Base-by-base conservation (phyloP, 75 land plant genomes). In the Adiantum capillusveneris region DNA sequence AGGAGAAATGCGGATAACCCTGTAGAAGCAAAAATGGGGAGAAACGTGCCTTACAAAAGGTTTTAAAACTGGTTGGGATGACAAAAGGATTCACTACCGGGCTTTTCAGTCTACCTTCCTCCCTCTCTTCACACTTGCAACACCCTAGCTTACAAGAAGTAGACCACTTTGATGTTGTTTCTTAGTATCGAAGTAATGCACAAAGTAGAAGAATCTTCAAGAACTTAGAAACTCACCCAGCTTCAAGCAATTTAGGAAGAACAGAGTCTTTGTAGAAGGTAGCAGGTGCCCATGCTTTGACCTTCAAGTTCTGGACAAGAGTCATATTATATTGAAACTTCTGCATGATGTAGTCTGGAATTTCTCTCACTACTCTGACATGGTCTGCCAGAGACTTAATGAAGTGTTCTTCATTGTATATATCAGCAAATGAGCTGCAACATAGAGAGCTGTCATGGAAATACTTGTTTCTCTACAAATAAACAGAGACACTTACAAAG, bases 361-460 rank as follows among this genome's bases (percentile, higher is more conserved):
- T 77, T 43, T 86, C 63, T 44, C 57, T 81, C 46, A 86, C 75
- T 9, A 94, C 69, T 66, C 82, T 79, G 13, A 94, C 96, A 57
- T 81, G 54, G 37, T 73, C 56, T 57, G 65, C 55, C 3, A 94
- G 79, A 16, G 78, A 49, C n/a, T 75, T 39, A 28, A 86, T 84
- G 75, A 94, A 94, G 64, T 79, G 79, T 5, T 84, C 83, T 57
- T 94, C 96, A 61, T 94, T 96, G 77, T 81, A 94, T 31, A 94
- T 94, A 25, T 94, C 91, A 25, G 84, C 76, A 62, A 94, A 94
- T 31, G 75, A 79, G 74, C 98, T 94, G 90, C 50, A 6, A 2
- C 50, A 46, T 46, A 2, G 14, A 21, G 5, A 46, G 17, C 5
- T 46, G 50, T 5, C 9, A 9, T 34, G 9, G 3, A 34, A 34